Conservation (phyloP, 1,139 yeast species). For the Kurtzmaniella quercitrusa region DNA sequence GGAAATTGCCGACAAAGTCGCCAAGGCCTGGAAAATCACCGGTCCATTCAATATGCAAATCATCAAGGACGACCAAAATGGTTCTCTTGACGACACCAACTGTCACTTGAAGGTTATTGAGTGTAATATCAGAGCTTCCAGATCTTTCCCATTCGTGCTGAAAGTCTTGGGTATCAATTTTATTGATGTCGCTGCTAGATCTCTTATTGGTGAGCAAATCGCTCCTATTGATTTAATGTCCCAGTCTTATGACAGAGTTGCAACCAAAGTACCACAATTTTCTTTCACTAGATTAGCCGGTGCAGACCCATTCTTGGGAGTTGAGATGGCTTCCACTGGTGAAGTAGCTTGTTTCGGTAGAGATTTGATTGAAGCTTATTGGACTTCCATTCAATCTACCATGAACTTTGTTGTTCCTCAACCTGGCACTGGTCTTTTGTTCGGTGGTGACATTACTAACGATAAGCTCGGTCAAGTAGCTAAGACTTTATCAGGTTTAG, state of each 20-base stretch:
- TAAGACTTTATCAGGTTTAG: constrained; percentile 60
- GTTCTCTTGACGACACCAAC: constrained; percentile 43
- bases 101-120: constrained; percentile 86
- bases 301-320: constrained; percentile 98
- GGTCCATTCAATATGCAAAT: constrained; percentile 99
- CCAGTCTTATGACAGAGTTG: constrained; percentile 66
- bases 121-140: constrained; percentile 96
- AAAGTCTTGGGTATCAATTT: constrained; percentile 92
- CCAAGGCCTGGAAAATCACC: constrained; percentile 89
- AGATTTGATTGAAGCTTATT: constrained; percentile 84
- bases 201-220: constrained; percentile 69
- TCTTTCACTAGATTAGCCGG: constrained; percentile 98
- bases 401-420: constrained; percentile 93
- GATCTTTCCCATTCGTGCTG: constrained; percentile 98
- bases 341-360: constrained; percentile 96
- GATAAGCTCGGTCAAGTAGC: constrained; percentile 75
- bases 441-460: constrained; percentile 87
- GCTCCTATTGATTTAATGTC: constrained; percentile 74
- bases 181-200: constrained; percentile 89
- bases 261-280: constrained; percentile 96
- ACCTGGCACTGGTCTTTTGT: constrained; percentile 84
- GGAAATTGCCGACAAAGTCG: constrained; percentile 87
- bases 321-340: constrained; percentile 98
- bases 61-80: constrained; percentile 59
- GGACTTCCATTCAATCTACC: constrained; percentile 95